Evolutionary conservation across 2,329 filamentous ascomycete species (phyloP).

Genomic region (Trichoderma koningii): DNA sequence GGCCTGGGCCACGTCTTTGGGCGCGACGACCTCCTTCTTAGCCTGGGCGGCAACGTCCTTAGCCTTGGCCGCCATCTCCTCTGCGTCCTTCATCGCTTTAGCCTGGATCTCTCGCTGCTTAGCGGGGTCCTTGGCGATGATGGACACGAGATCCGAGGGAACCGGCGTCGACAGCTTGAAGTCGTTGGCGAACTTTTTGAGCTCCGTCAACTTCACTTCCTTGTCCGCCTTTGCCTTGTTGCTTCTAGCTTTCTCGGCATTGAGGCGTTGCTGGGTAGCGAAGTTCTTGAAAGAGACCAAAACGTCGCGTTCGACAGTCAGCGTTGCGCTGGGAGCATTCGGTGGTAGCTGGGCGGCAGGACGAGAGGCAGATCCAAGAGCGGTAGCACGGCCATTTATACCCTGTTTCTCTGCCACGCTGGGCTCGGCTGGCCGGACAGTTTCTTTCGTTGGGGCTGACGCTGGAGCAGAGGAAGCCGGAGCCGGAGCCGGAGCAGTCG

Average conservation of each 20-base stretch:
- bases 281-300: constrained; percentile 66
- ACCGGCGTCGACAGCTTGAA: constrained; percentile 96
- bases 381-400: constrained; percentile 27
- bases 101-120: constrained; percentile 94
- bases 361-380: constrained; percentile 15
- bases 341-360: constrained; percentile 6
- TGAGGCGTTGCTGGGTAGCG: constrained; percentile 57
- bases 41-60: constrained; percentile 49
- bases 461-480: constrained; percentile 31
- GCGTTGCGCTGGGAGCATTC: constrained; percentile 54
- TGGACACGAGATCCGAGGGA: constrained; percentile 86
- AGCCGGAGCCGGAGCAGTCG: background rate
- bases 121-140: constrained; percentile 92
- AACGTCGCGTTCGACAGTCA: constrained; percentile 64
- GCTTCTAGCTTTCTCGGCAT: constrained; percentile 57
- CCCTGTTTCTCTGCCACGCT: constrained; percentile 33
- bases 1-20: constrained; percentile 49
- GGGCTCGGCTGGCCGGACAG: constrained; percentile 33
- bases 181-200: constrained; percentile 90
- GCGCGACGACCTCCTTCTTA: constrained; percentile 46
- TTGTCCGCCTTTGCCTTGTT: constrained; percentile 73
- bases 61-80: constrained; percentile 58
- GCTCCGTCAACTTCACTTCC: constrained; percentile 86
- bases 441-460: constrained; percentile 38
- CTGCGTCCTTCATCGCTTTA: constrained; percentile 76